Percentiles rank a stretch among this genome's conserved stretches.
Conservation (phyloP, 2,329 filamentous ascomycete genomes). For the Aureobasidium subglaciale region DNA sequence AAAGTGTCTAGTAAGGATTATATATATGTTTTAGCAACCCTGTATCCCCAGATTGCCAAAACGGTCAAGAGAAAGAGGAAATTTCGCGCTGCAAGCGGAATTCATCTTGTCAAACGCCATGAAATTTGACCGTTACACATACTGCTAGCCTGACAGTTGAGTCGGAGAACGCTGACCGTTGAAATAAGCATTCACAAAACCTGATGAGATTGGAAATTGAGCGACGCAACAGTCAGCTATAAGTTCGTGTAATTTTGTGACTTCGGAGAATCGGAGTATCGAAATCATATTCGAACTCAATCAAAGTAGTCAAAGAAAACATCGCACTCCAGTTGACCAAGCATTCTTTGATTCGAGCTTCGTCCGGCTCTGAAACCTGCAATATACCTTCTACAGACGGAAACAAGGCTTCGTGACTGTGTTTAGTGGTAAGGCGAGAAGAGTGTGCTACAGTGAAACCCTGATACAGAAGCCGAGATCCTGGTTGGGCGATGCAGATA, state of each 20-base stretch:
- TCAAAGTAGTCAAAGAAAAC: too few species aligned
- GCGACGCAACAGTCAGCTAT: too few species aligned
- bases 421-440: background rate
- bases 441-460: background rate
- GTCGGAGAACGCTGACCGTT: background rate
- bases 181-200: background rate
- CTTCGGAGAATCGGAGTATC: too few species aligned
- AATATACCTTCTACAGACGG: too few species aligned
- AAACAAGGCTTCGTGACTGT: background rate
- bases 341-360: too few species aligned
- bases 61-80: too few species aligned
- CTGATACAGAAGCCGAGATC: background rate
- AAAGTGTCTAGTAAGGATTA: conserved; percentile 22
- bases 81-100: background rate
- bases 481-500: background rate
- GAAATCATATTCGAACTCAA: too few species aligned
- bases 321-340: too few species aligned
- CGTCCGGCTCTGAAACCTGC: too few species aligned
- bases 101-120: background rate
- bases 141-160: background rate
- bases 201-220: background rate
- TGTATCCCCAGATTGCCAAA: too few species aligned
- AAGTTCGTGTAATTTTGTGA: too few species aligned
- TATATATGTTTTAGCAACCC: too few species aligned
- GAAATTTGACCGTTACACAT: background rate